These are phyloP conservation scores for Adansonia gregorii DNA, from an alignment of 441 rosid genomes.

Conservation along the genomic window DNA sequence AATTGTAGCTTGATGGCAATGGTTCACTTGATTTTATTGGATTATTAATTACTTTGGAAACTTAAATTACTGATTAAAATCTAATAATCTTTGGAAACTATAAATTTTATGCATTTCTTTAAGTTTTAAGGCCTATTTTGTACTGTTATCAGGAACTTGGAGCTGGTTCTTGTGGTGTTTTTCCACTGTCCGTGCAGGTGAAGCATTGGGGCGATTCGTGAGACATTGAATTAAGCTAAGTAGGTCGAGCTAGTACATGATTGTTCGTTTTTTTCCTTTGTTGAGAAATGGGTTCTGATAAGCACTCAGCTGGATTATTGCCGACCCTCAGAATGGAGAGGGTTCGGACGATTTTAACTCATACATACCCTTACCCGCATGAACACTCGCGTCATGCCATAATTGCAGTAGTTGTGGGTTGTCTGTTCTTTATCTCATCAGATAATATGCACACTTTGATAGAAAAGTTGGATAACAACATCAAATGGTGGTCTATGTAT, in stretches of 20 bases:
- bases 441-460: slow-evolving; percentile 95
- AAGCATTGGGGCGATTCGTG: slow-evolving; percentile 28
- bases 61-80: slow-evolving; percentile 3
- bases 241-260: slow-evolving; percentile 19
- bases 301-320: slow-evolving; percentile 51
- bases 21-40: slow-evolving; percentile 17
- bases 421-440: slow-evolving; percentile 92
- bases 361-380: slow-evolving; percentile 92
- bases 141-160: slow-evolving; percentile 38
- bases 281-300: slow-evolving; percentile 58
- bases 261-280: not conserved
- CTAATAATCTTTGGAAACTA: not conserved
- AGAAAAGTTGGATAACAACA: slow-evolving; percentile 80
- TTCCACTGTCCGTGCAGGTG: not conserved
- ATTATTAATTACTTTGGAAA: slow-evolving; percentile 16
- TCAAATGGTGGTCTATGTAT: slow-evolving; percentile 99
- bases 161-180: slow-evolving; percentile 35
- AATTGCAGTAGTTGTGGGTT: slow-evolving; percentile 90
- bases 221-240: slow-evolving; percentile 30
- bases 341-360: slow-evolving; percentile 82
- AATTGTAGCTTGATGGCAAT: slow-evolving; percentile 11
- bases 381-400: slow-evolving; percentile 98
- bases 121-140: slow-evolving; percentile 21
- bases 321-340: slow-evolving; percentile 81
- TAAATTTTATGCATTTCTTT: not conserved